Conservation (phyloP, 2,329 filamentous ascomycete genomes). For the Penicillium sp. region DNA sequence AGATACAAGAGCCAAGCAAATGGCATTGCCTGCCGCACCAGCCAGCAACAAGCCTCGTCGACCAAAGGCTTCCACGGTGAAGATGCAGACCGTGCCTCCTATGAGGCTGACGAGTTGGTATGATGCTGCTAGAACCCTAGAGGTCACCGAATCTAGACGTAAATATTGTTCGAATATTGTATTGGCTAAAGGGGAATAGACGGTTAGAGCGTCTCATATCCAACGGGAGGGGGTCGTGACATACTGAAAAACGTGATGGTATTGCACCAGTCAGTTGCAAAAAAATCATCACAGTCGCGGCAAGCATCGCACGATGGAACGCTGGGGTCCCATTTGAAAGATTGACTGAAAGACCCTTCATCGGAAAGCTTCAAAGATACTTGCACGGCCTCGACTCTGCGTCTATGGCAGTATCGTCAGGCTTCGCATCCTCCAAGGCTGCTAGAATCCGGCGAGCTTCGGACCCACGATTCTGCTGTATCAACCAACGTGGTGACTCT, state of each 20-base stretch:
- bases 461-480: conserved; percentile 2
- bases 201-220: not conserved
- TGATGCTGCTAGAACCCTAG: conserved; percentile 13
- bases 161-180: conserved; percentile 21
- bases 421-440: conserved; percentile 4
- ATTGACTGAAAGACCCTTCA: conserved; percentile 9
- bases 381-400: conserved; percentile 12
- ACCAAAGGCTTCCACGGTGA: conserved; percentile 18
- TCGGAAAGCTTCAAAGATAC: conserved; percentile 12
- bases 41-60: conserved; percentile 14
- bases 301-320: conserved; percentile 15
- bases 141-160: conserved; percentile 10
- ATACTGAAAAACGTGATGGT: conserved; percentile 18
- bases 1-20: conserved; percentile 15
- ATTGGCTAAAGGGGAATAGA: conserved; percentile 10
- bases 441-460: conserved; percentile 15
- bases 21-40: conserved; percentile 12
- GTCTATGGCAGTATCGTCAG: conserved; percentile 1
- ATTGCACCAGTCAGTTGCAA: conserved; percentile 19
- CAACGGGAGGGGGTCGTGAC: not conserved
- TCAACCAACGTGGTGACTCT: conserved; percentile 21
- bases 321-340: conserved; percentile 20
- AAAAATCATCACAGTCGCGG: conserved; percentile 10
- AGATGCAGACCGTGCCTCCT: conserved; percentile 17
- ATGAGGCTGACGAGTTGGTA: conserved; percentile 16